Conservation (phyloP, 768 basidiomycete species). For the Termitomyces sp. region DNA sequence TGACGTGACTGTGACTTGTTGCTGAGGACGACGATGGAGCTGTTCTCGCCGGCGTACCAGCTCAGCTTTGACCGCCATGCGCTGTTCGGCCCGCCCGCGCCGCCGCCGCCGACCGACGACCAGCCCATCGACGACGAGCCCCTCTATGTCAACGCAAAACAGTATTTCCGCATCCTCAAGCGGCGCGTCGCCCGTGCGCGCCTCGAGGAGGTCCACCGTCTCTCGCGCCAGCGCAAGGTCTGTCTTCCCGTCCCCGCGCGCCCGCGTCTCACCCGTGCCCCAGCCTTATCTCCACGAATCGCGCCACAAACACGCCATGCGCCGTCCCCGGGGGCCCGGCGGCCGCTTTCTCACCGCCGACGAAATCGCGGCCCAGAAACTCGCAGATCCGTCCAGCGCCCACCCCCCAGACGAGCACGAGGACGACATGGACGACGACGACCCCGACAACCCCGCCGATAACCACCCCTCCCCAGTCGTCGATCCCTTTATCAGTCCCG, state of each 20-base stretch:
- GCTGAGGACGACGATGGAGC: constrained; percentile 26
- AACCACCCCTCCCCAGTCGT: constrained; percentile 10
- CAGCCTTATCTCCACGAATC: constrained; percentile 98
- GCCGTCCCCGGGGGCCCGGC: constrained; percentile 93
- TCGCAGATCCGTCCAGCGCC: constrained; percentile 25
- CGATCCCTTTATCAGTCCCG: constrained; percentile 21
- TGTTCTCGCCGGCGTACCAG: constrained; percentile 56
- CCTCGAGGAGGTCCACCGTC: constrained; percentile 88
- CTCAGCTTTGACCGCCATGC: constrained; percentile 26
- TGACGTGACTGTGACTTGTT: constrained; percentile 24
- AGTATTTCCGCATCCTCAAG: constrained; percentile 98
- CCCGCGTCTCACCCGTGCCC: neutral
- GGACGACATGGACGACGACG: constrained; percentile 35
- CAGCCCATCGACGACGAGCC: constrained; percentile 85
- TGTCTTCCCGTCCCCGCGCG: constrained; percentile 6
- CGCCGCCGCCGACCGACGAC: constrained; percentile 14
- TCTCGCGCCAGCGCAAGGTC: constrained; percentile 92
- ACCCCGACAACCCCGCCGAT: constrained; percentile 33
- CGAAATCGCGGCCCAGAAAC: constrained; percentile 83
- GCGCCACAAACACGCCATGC: constrained; percentile 97
- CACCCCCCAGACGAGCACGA: constrained; percentile 18
- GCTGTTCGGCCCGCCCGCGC: constrained; percentile 16
- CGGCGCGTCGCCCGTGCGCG: constrained; percentile 86
- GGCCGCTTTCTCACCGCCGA: constrained; percentile 97
- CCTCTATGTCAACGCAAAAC: constrained; percentile 98